Percentiles rank a stretch among this genome's conserved stretches.
Conservation (phyloP, 495 filamentous ascomycete genomes). For the Podospora fimiseda region DNA sequence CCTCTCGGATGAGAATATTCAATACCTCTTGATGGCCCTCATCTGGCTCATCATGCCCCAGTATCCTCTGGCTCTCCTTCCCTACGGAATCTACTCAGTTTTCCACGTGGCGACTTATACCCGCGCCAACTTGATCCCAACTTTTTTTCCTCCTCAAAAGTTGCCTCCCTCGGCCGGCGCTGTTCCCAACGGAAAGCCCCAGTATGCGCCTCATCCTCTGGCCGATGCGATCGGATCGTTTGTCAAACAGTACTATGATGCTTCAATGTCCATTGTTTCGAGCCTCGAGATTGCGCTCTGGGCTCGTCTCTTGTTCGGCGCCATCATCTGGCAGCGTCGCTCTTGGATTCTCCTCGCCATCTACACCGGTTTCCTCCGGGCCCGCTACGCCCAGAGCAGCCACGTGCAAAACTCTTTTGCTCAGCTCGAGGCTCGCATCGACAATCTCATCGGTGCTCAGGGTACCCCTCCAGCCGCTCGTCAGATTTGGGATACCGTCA, state of each 20-base stretch:
- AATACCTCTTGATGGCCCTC: constrained; percentile 90
- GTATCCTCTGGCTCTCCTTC: constrained; percentile 81
- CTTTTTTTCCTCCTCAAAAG: constrained; percentile 43
- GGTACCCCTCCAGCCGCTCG: constrained; percentile 77
- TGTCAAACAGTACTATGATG: constrained; percentile 96
- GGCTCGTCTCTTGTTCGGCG: constrained; percentile 70
- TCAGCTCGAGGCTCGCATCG: constrained; percentile 64
- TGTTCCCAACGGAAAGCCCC: constrained; percentile 57
- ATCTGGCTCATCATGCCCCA: constrained; percentile 92
- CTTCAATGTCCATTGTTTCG: constrained; percentile 76
- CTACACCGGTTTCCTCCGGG: constrained; percentile 90
- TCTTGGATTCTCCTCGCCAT: constrained; percentile 79
- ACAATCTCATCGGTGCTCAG: constrained; percentile 77
- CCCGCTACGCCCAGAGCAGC: constrained; percentile 80
- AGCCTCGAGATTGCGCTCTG: constrained; percentile 72
- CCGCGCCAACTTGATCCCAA: constrained; percentile 63
- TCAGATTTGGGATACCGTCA: constrained; percentile 75
- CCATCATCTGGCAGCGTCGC: constrained; percentile 77
- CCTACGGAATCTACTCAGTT: constrained; percentile 93
- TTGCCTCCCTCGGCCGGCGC: constrained; percentile 39
- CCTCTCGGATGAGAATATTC: constrained; percentile 87
- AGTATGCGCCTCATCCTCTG: constrained; percentile 57
- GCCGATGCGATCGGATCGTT: constrained; percentile 82
- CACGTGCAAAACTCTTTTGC: constrained; percentile 81
- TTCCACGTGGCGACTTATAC: constrained; percentile 93